Percentiles rank a stretch among this genome's conserved stretches.
Evolutionary conservation across 495 filamentous ascomycete genomes (phyloP).

Genomic region (Cercophora newfieldiana): DNA sequence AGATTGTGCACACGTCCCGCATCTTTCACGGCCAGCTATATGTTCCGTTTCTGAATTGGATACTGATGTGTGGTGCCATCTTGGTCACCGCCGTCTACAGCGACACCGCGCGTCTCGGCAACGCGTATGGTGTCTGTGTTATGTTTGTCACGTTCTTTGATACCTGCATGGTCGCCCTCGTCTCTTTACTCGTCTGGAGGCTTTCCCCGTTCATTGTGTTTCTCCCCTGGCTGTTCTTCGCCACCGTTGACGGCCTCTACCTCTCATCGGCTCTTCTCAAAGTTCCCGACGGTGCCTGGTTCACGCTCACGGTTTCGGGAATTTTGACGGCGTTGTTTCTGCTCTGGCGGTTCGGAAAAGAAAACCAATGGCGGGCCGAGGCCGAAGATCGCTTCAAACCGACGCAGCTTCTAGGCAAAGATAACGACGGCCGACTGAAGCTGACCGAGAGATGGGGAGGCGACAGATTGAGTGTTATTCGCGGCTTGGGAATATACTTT

Average conservation of each 20-base stretch:
- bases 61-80: conserved; percentile 73
- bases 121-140: conserved; percentile 62
- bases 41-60: conserved; percentile 70
- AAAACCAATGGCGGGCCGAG: conserved; percentile 70
- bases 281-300: conserved; percentile 72
- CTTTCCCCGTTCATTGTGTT: conserved; percentile 57
- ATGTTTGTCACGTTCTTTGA: conserved; percentile 75
- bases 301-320: conserved; percentile 63
- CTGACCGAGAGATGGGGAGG: conserved; percentile 48
- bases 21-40: conserved; percentile 71
- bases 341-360: conserved; percentile 74
- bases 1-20: conserved; percentile 63
- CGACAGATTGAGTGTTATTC: conserved; percentile 43
- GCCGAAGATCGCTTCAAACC: conserved; percentile 57
- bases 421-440: conserved; percentile 26
- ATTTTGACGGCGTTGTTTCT: conserved; percentile 61
- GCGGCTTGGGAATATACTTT: conserved; percentile 64
- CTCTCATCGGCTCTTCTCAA: conserved; percentile 67
- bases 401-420: conserved; percentile 41
- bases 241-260: conserved; percentile 62
- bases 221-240: conserved; percentile 62
- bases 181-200: conserved; percentile 68
- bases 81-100: conserved; percentile 71
- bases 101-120: conserved; percentile 57
- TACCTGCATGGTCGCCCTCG: conserved; percentile 67